Base-by-base conservation (phyloP, 1,284 basidiomycete species). In the Rhizoctonia solani region DNA sequence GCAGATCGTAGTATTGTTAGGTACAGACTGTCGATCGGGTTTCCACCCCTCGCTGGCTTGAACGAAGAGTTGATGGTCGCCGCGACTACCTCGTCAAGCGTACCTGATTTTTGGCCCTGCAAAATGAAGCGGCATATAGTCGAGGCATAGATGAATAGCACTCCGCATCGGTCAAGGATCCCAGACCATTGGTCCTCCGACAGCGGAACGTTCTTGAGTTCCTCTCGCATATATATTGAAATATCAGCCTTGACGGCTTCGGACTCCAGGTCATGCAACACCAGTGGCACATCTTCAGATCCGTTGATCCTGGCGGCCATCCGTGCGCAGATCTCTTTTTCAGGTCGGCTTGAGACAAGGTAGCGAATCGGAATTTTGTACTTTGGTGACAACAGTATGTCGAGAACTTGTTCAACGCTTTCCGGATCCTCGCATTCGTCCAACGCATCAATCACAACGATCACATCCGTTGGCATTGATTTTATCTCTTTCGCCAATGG, bases 141-240 rank as follows among this genome's bases (percentile, higher is more conserved):
- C 9, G 54, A 34, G 23, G 54, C 54, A 23, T 55, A 55, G 19
- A 39, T 41, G 52, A 54, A 54, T n/a, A 54, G n/a, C 3, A 30
- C 30, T 13, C 52, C 52, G 3, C 29, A 30, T 16, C 19, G 52
- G 23, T 54, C 30, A 14, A 54, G 29, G 2, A 54, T 5, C 30
- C 6, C 5, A 5, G 11, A n/a, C n/a, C n/a, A n/a, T n/a, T n/a
- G n/a, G n/a, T n/a, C n/a, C n/a, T n/a, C n/a, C n/a, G n/a, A n/a
- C n/a, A n/a, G n/a, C n/a, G n/a, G n/a, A 8, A 55, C 42, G 4
- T 13, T 4, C 25, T n/a, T 16, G 4, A 32, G 32, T 55, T 4
- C 54, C 11, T 27, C 29, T 4, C 14, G 8, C 4, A 54, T 13
- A 21, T 54, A 54, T 3, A 32, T 54, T 32, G 16, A 19, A 32